Conservation (phyloP, 2,329 filamentous ascomycete genomes). For the Paraphoma sp. region DNA sequence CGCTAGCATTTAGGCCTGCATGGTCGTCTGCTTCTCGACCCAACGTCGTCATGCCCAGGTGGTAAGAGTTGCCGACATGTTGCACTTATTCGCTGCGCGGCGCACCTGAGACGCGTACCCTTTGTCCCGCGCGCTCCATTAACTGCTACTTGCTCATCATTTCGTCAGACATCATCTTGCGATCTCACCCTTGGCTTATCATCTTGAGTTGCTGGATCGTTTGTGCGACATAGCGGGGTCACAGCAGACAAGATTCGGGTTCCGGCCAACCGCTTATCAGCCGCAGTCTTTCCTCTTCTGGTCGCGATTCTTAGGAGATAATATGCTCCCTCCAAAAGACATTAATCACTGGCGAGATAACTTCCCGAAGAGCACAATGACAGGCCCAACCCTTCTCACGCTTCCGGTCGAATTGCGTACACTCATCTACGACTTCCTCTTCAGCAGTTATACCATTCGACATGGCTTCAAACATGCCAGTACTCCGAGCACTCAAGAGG, state of each 20-base stretch:
- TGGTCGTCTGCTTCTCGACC: background rate
- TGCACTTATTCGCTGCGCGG: slow-evolving; percentile 2
- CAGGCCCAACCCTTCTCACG: slow-evolving; percentile 32
- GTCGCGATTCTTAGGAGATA: background rate
- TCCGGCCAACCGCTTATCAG: background rate
- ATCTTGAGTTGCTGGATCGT: background rate
- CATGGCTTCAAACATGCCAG: slow-evolving; percentile 34
- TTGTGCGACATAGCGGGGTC: background rate
- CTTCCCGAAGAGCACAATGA: slow-evolving; percentile 11
- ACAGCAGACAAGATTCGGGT: background rate
- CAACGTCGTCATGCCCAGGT: slow-evolving; percentile 15
- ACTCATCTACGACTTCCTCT: slow-evolving; percentile 43
- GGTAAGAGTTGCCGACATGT: background rate
- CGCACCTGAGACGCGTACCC: slow-evolving; percentile 3
- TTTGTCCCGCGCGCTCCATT: background rate
- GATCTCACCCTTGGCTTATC: slow-evolving; percentile 3
- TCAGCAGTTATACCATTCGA: slow-evolving; percentile 34
- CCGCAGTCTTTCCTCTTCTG: background rate
- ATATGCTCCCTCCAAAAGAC: slow-evolving; percentile 6
- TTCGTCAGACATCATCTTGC: background rate
- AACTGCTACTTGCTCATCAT: background rate
- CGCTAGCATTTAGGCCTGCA: background rate
- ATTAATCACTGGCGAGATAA: slow-evolving; percentile 13
- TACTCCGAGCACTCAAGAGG: background rate
- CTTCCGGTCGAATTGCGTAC: slow-evolving; percentile 43